These are phyloP conservation scores for Phytophthora lateralis DNA, from an alignment of 352 stramenopile genomes.

Conservation along the genomic window DNA sequence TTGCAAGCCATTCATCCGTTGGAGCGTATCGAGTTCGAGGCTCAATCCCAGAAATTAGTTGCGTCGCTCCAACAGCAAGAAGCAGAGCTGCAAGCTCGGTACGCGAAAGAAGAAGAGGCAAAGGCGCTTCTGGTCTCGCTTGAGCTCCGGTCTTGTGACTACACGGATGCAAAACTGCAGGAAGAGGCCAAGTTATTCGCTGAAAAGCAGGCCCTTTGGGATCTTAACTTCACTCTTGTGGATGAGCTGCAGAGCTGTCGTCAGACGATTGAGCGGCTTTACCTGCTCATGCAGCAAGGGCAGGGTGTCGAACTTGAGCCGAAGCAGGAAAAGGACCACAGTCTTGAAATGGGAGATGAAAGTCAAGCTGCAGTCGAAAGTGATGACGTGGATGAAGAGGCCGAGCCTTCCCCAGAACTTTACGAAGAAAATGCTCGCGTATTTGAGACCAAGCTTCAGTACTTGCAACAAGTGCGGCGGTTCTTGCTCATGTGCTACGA, in stretches of 20 bases:
- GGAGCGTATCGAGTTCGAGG: constrained; percentile 47
- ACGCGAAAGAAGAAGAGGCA: constrained; percentile 43
- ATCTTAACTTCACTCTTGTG: constrained; percentile 46
- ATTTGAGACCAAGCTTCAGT: constrained; percentile 59
- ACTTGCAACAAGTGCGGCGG: constrained; percentile 50
- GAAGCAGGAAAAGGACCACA: background rate
- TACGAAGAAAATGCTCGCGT: constrained; percentile 44
- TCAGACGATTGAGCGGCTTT: constrained; percentile 51
- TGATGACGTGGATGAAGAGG: constrained; percentile 3
- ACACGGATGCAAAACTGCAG: constrained; percentile 48
- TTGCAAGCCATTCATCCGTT: constrained; percentile 60
- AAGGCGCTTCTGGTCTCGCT: constrained; percentile 51
- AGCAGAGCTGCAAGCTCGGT: constrained; percentile 25
- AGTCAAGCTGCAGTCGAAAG: background rate
- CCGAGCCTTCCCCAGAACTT: constrained; percentile 22
- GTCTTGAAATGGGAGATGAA: background rate
- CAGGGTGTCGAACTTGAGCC: background rate
- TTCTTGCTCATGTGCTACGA: constrained; percentile 73
- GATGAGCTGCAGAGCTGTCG: constrained; percentile 47
- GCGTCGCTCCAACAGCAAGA: constrained; percentile 31
- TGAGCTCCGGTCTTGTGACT: constrained; percentile 52
- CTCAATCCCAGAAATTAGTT: constrained; percentile 31
- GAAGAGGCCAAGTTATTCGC: constrained; percentile 61
- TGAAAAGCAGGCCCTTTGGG: constrained; percentile 73
- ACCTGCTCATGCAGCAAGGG: constrained; percentile 36